Evolutionary conservation across 768 basidiomycete species (phyloP).

Genomic region (Mrakia gelida): DNA sequence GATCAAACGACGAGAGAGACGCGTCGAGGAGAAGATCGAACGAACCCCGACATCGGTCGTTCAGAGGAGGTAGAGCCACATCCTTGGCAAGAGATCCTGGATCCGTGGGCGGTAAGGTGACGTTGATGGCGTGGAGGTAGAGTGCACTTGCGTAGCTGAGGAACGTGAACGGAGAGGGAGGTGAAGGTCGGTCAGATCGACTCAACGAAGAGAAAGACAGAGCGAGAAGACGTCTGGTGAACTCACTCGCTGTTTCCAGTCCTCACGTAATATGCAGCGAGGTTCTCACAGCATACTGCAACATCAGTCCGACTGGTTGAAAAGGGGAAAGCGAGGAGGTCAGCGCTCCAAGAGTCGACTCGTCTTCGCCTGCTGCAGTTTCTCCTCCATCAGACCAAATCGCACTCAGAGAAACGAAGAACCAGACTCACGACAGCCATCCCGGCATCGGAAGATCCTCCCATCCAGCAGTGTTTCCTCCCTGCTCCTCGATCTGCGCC

Average conservation of each 20-base stretch:
- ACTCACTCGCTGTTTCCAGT: conserved; percentile 30
- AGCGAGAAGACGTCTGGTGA: background rate
- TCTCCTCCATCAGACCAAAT: too few relatives aligned
- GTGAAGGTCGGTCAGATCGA: background rate
- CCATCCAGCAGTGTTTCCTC: background rate
- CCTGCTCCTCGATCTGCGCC: background rate
- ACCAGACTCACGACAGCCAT: conserved; percentile 12
- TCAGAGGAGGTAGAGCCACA: background rate
- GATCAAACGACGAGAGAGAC: background rate
- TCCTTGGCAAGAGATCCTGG: background rate
- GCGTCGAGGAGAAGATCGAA: background rate
- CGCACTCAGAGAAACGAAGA: too few relatives aligned
- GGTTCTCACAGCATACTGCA: conserved; percentile 15
- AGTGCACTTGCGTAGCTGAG: conserved; percentile 27
- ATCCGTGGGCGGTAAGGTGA: conserved; percentile 2
- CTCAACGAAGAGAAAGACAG: background rate
- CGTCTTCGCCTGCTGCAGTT: background rate
- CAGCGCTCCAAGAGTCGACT: background rate
- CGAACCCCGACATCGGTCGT: conserved; percentile 25
- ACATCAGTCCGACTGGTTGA: conserved; percentile 11
- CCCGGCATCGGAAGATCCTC: conserved; percentile 16
- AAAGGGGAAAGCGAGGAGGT: background rate
- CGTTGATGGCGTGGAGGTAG: conserved; percentile 32
- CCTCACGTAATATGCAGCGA: conserved; percentile 17
- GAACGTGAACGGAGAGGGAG: background rate